These are phyloP conservation scores for Lachancea mirantina DNA, from an alignment of 805 yeast genomes.

Conservation along the genomic window DNA sequence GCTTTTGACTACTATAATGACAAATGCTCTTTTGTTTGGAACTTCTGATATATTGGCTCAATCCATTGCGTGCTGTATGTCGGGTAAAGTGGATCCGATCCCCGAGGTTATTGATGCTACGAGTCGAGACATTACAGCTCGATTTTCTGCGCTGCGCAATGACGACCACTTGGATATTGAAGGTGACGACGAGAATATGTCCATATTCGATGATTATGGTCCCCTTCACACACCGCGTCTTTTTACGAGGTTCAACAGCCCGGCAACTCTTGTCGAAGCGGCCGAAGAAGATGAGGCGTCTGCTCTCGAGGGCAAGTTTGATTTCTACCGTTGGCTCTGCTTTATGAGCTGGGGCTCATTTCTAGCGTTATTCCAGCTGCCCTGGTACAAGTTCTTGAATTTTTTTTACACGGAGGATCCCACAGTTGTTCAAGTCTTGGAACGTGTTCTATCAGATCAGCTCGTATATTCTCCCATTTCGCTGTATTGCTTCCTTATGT, in stretches of 20 bases:
- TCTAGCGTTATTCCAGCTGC: slow-evolving; percentile 75
- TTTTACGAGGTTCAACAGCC: background rate
- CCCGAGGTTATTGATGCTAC: slow-evolving; percentile 16
- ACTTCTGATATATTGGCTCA: slow-evolving; percentile 92
- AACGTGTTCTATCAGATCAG: slow-evolving; percentile 87
- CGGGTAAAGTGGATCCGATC: slow-evolving; percentile 17
- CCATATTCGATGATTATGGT: slow-evolving; percentile 28
- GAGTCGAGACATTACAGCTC: slow-evolving; percentile 10
- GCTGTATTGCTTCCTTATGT: slow-evolving; percentile 70
- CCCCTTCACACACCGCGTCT: background rate
- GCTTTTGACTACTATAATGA: slow-evolving; percentile 67
- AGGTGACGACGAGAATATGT: slow-evolving; percentile 7
- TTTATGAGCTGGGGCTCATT: slow-evolving; percentile 84
- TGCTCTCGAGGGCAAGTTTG: slow-evolving; percentile 33
- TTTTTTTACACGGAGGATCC: slow-evolving; percentile 72
- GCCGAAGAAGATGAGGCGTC: background rate
- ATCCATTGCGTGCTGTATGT: slow-evolving; percentile 40
- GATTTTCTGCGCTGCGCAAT: slow-evolving; percentile 2
- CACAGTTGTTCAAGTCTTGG: slow-evolving; percentile 73
- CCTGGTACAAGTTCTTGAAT: slow-evolving; percentile 83
- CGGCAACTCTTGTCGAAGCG: background rate
- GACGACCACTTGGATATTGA: slow-evolving; percentile 3
- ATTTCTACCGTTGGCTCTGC: slow-evolving; percentile 63
- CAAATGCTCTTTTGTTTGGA: slow-evolving; percentile 77
- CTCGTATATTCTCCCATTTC: slow-evolving; percentile 83